Conservation (phyloP, 2,329 filamentous ascomycete genomes). For the Davidsoniella australis region DNA sequence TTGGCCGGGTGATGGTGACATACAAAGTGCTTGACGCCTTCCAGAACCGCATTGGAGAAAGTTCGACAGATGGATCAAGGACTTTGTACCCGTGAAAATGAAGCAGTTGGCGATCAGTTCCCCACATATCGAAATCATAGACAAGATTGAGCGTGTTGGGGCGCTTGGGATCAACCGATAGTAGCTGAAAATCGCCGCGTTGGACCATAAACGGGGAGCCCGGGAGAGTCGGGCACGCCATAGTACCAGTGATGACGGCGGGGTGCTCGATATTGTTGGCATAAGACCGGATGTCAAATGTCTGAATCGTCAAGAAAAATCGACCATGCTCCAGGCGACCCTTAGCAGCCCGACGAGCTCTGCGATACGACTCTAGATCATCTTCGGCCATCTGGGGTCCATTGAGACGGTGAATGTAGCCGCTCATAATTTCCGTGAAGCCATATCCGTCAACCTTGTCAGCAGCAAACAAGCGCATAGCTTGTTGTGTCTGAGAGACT, state of each 20-base stretch:
- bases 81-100: conserved; percentile 47
- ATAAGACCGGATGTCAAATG: conserved; percentile 33
- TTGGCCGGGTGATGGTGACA: conserved; percentile 34
- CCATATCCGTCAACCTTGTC: conserved; percentile 33
- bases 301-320: conserved; percentile 41
- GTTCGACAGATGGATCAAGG: conserved; percentile 40
- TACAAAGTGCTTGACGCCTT: conserved; percentile 44
- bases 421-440: conserved; percentile 49
- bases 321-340: conserved; percentile 37
- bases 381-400: conserved; percentile 25
- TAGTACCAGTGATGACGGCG: conserved; percentile 40
- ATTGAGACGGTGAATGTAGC: conserved; percentile 36
- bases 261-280: conserved; percentile 31
- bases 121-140: conserved; percentile 44
- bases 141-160: conserved; percentile 41
- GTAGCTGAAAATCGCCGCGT: conserved; percentile 39
- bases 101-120: conserved; percentile 32
- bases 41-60: conserved; percentile 41
- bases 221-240: conserved; percentile 35
- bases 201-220: conserved; percentile 45
- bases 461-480: conserved; percentile 26
- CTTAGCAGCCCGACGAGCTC: conserved; percentile 33
- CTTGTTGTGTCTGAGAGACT: conserved; percentile 20
- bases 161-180: conserved; percentile 32
- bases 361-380: conserved; percentile 33